Evolutionary conservation across 495 filamentous ascomycete species (phyloP), one percentile per base, ranked within the genome.

Genomic region (Cercophora sp.): DNA sequence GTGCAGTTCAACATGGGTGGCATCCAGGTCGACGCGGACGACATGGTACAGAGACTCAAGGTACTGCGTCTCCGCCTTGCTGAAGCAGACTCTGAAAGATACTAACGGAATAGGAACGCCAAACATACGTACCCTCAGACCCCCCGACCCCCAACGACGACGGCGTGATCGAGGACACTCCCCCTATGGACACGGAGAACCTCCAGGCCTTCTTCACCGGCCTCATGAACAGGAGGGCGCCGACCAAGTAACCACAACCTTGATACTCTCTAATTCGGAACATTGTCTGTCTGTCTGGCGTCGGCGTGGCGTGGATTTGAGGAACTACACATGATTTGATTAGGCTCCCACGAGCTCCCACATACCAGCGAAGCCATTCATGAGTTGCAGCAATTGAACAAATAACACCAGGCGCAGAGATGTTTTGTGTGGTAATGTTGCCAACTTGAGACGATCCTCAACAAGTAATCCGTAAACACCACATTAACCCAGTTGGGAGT

Each of bases 1-100:
- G 90, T 96, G 52, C 91, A 96, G 59, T 95, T 96, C 69, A 97
- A 97, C 62, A 89, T 96, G 79, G 92, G 91, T 18, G 92, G 92
- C 50, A 96, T 97, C 49, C 91, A 96, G 63, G 89, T 96, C 8
- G 90, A 97, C 70, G 91, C 91, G 8, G 92, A 97, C 61, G 93
- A 96, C 56, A 93, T 95, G 87, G 68, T 96, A 43, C 86, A 91
- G 64, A 82, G 87, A 63, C 75, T 96, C 39, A 89, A 89, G 80
- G 90, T 93, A 58, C 25, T 11, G 1, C 13, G 1, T 36, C 18
- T 19, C 31, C 10, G 13, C 22, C 23, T 22, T 15, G n/a, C n/a
- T n/a, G n/a, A n/a, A n/a, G n/a, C n/a, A n/a, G n/a, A n/a, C n/a
- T n/a, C n/a, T n/a, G n/a, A n/a, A n/a, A n/a, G n/a, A n/a, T n/a